Evolutionary conservation across 495 filamentous ascomycete species (phyloP), one percentile per base, ranked within the genome.

Genomic region (Saxophila tyrrhenica): DNA sequence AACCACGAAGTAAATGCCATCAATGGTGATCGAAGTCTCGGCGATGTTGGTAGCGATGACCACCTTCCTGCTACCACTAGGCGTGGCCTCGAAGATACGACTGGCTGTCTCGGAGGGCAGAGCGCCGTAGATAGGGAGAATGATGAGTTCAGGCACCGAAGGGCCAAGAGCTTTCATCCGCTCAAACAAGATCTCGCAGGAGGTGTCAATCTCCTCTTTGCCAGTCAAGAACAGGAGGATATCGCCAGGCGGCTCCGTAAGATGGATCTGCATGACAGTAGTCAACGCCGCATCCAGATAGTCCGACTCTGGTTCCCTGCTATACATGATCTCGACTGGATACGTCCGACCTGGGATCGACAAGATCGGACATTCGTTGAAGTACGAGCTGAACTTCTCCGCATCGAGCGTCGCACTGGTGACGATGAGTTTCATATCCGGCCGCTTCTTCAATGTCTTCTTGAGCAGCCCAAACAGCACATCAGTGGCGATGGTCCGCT

Each of bases 21-120:
- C 92, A 54, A 99, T 96, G 0, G 92, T 99, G 61, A 99, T 91
- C 16, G 87, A 94, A 0, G 92, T 99, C 64, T 99, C 92, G 0
- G 92, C 92, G 64, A 99, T 99, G 60, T 99, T 99, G 17, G 92
- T 99, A 1, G 92, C 94, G 66, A 99, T 95, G 48, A 99, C 87
- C 16, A 96, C 89, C 69, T 99, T 99, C 50, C 92, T 77, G 43
- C 81, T 85, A 35, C 92, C 92, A 17, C 83, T 78, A 5, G 91
- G 88, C 19, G 94, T 86, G 16, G 90, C 89, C 22, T 97, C 92
- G 65, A 99, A 99, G 46, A 97, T 94, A 54, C 75, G 78, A 63
- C 85, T 91, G 63, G 96, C 92, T 77, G 95, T 89, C 70, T 99
- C 92, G 62, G 81, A 87, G 0, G 90, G 90, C 32, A 96, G 76